phyloP scores from a whole-genome alignment of 2,329 filamentous ascomycete species.

The Colletotrichum paranaense region DNA sequence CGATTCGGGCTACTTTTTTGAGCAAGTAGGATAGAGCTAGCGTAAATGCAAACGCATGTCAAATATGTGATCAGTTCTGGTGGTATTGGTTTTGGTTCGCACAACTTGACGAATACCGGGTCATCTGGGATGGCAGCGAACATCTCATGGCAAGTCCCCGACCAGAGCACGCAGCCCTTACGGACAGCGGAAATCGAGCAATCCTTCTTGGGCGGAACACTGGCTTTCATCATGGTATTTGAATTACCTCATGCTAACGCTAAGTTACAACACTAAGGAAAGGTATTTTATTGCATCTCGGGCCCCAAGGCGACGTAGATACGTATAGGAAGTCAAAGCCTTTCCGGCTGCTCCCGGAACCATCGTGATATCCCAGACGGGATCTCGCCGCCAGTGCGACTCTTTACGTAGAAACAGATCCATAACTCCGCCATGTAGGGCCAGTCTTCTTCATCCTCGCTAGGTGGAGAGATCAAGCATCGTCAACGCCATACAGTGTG shows the following conservation, averaged over 20 bases:
- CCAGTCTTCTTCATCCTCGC: constrained; percentile 24
- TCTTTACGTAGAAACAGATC: constrained; percentile 28
- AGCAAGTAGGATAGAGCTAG: not conserved
- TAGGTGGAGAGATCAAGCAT: constrained; percentile 16
- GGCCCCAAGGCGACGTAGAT: constrained; percentile 11
- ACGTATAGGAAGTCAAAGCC: not conserved
- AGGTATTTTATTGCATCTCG: constrained; percentile 25
- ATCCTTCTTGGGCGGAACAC: no score
- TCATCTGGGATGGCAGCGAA: no score
- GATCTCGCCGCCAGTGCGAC: constrained; percentile 11
- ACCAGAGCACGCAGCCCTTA: no score
- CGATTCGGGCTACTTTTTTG: constrained; percentile 1
- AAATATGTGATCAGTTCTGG: not conserved
- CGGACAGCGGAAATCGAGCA: no score
- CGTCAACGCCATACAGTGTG: constrained; percentile 31
- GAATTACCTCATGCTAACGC: constrained; percentile 8
- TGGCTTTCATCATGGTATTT: constrained; percentile 10
- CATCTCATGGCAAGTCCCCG: no score
- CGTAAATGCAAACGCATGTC: not conserved
- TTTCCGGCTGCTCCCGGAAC: not conserved
- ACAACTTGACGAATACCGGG: no score
- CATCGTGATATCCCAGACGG: constrained; percentile 22
- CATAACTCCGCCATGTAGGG: constrained; percentile 28
- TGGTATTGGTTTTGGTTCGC: not conserved
- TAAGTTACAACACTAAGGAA: constrained; percentile 9